Conservation (phyloP, 441 rosid genomes). For the Aquilaria agallochum region DNA sequence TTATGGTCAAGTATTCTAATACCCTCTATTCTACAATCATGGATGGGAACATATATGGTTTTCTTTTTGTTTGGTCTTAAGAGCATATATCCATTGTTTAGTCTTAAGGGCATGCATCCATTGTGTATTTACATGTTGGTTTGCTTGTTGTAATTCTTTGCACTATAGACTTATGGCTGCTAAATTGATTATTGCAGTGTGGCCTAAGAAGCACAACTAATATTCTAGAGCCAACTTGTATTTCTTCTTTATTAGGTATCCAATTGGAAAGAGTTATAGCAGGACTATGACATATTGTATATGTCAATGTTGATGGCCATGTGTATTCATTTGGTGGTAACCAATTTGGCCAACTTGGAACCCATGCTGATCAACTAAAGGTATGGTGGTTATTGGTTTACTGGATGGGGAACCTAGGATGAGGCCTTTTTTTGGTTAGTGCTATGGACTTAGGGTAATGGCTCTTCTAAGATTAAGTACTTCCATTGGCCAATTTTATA, state of each 20-base stretch:
- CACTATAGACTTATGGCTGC: conserved; percentile 9
- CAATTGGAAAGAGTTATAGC: conserved; percentile 47
- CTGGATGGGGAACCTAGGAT: neutral
- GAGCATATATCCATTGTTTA: too few species aligned
- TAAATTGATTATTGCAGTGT: conserved; percentile 34
- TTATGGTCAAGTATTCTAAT: conserved; percentile 45
- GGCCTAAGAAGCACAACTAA: conserved; percentile 72
- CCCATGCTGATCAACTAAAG: conserved; percentile 66
- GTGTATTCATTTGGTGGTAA: conserved; percentile 79
- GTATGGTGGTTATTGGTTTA: conserved; percentile 20
- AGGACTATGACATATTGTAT: conserved; percentile 78
- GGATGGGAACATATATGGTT: too few species aligned
- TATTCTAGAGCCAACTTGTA: conserved; percentile 55
- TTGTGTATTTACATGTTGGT: too few species aligned
- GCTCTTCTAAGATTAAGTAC: too few species aligned
- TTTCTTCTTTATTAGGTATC: conserved; percentile 40
- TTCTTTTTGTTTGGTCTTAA: too few species aligned
- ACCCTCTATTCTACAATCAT: too few species aligned
- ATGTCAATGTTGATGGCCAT: conserved; percentile 47
- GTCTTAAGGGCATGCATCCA: too few species aligned
- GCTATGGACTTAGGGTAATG: too few species aligned
- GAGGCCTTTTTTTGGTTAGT: neutral
- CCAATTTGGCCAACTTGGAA: conserved; percentile 82
- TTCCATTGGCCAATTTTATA: too few species aligned
- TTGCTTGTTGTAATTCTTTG: too few species aligned